Evolutionary conservation across 345 rosid species (phyloP).

Genomic region (Erysimum cheiranthoides): DNA sequence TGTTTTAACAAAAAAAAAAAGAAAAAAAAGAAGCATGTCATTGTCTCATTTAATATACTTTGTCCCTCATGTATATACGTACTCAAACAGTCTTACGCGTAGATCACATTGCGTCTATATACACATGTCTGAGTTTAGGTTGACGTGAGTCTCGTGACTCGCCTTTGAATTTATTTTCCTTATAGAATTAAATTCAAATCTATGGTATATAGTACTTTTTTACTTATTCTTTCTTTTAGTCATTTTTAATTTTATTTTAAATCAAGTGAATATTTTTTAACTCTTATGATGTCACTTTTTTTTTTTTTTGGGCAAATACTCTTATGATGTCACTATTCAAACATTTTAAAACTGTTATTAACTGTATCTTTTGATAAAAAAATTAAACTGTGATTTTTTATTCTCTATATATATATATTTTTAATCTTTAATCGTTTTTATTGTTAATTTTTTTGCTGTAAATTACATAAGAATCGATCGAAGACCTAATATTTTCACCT

Average conservation of each 20-base stretch:
- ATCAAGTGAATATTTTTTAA: neutral
- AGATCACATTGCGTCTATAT: neutral
- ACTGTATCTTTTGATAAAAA: neutral
- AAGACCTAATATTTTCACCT: neutral
- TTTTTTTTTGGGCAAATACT: too few species aligned
- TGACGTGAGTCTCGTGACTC: neutral
- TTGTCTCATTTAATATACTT: slow-evolving; percentile 10
- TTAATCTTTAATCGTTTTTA: neutral
- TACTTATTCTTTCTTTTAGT: neutral
- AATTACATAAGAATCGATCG: neutral
- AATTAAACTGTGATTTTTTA: neutral
- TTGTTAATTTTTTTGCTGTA: neutral
- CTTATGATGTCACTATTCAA: neutral
- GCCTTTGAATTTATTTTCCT: neutral
- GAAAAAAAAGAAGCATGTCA: neutral
- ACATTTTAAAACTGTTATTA: too few species aligned
- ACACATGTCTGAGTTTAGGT: slow-evolving; percentile 1
- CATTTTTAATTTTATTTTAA: neutral
- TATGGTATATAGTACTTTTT: neutral
- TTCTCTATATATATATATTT: too few species aligned
- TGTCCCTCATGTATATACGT: neutral
- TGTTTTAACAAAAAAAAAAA: too few species aligned
- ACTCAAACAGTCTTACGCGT: neutral
- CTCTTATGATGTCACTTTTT: neutral
- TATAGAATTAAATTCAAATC: neutral